These are phyloP conservation scores for Cyclospora cayetanensis DNA, from an alignment of 169 alveolate species.

Conservation along the genomic window DNA sequence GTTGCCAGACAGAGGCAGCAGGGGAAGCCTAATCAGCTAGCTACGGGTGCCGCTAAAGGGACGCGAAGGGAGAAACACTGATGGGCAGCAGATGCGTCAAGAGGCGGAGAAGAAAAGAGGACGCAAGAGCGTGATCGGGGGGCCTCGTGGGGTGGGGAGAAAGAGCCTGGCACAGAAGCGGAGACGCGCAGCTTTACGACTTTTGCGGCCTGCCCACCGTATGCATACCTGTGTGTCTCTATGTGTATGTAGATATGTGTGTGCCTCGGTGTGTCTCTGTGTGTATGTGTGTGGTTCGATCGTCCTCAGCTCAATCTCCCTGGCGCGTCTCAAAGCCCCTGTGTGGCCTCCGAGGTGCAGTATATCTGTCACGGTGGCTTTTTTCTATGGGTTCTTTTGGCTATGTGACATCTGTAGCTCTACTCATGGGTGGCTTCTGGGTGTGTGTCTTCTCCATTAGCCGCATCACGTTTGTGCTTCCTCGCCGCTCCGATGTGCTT, in stretches of 20 bases:
- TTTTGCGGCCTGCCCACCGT: too few species aligned
- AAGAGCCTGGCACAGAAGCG: too few species aligned
- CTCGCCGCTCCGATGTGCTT: neutral
- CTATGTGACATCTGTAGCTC: too few species aligned
- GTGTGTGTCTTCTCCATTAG: neutral
- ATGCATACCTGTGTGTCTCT: too few species aligned
- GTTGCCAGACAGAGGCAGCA: neutral
- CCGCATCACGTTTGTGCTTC: neutral
- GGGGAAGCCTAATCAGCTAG: neutral
- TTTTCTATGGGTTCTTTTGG: neutral
- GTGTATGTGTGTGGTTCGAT: too few species aligned
- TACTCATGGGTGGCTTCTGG: neutral
- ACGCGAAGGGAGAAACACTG: neutral
- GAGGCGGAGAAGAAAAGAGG: neutral
- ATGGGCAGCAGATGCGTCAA: neutral
- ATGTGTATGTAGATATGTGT: too few species aligned
- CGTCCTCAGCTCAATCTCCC: constrained; percentile 51
- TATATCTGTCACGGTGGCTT: neutral
- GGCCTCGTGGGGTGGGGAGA: too few species aligned
- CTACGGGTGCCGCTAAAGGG: neutral
- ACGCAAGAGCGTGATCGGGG: too few species aligned
- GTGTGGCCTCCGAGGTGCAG: constrained; percentile 30
- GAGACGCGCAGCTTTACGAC: too few species aligned
- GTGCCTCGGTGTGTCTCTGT: too few species aligned
- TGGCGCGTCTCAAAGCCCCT: constrained; percentile 28